A percentile compares a stretch with the other conserved stretches of the same genome.
Evolutionary conservation across 495 filamentous ascomycete genomes (phyloP).

Genomic region (Penicillium turbatum): DNA sequence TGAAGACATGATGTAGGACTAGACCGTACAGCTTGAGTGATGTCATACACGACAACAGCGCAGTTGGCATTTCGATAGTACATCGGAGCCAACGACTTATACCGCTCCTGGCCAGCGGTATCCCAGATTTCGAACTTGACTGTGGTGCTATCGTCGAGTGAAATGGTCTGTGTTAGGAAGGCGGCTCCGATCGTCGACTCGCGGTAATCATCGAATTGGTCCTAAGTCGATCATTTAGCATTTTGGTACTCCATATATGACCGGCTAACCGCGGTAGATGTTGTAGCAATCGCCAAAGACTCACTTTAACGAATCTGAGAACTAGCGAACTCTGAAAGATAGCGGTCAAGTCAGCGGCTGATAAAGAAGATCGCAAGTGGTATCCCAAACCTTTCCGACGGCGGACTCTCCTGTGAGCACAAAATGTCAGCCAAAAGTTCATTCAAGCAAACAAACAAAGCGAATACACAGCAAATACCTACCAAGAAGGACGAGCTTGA

Average conservation of each 20-base stretch:
- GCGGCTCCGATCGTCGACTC: conserved; percentile 99
- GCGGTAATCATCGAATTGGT: conserved; percentile 99
- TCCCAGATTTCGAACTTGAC: conserved; percentile 99
- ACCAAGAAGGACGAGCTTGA: conserved; percentile 97
- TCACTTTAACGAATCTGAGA: conserved; percentile 94
- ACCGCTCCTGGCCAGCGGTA: conserved; percentile 95
- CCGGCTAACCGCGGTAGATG: background rate
- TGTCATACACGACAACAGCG: conserved; percentile 98
- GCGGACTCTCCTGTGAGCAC: conserved; percentile 79
- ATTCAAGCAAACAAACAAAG: background rate
- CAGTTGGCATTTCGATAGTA: conserved; percentile 99
- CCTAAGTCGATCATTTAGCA: conserved; percentile 48
- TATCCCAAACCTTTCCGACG: conserved; percentile 79
- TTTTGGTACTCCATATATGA: background rate
- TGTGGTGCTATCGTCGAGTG: conserved; percentile 93
- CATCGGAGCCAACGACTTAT: conserved; percentile 98
- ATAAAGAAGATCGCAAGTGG: conserved; percentile 18
- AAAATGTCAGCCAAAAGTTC: conserved; percentile 4
- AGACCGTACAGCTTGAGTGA: conserved; percentile 85
- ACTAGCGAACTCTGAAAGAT: conserved; percentile 83
- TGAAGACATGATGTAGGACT: background rate
- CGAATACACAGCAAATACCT: conserved; percentile 26
- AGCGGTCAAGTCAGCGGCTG: conserved; percentile 32
- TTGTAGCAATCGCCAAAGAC: conserved; percentile 4
- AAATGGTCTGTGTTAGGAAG: conserved; percentile 97